phyloP scores from a whole-genome alignment of 345 rosid species.

The Eucalyptus pauciflora region DNA sequence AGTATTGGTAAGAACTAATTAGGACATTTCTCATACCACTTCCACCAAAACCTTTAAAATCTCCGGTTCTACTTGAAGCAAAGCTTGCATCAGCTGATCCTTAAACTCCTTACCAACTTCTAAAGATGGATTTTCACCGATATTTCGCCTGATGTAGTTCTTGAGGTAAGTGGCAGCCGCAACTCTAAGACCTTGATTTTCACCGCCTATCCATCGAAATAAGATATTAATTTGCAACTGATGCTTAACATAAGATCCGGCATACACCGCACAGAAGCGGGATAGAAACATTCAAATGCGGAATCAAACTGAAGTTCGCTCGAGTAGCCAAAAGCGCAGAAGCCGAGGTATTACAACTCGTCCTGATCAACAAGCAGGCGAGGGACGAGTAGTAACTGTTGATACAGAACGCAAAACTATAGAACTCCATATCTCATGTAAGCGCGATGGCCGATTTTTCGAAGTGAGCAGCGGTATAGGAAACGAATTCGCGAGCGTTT shows the following conservation, averaged over 20 bases:
- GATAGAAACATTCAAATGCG: background rate
- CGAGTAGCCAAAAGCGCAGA: background rate
- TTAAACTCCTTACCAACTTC: constrained; percentile 60
- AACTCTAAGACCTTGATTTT: constrained; percentile 44
- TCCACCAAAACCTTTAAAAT: constrained; percentile 77
- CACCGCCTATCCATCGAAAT: constrained; percentile 27
- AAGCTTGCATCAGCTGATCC: constrained; percentile 51
- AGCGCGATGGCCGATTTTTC: background rate
- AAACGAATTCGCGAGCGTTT: background rate
- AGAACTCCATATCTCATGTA: background rate
- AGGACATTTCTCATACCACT: constrained; percentile 26
- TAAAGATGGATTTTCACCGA: constrained; percentile 15
- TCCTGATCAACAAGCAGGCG: background rate
- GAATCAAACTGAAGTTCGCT: background rate
- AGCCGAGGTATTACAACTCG: background rate
- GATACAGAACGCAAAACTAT: background rate
- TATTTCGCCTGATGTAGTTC: constrained; percentile 49
- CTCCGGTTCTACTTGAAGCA: constrained; percentile 45
- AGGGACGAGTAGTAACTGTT: background rate
- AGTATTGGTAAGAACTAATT: background rate
- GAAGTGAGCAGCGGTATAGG: fast-evolving
- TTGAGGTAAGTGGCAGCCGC: constrained; percentile 77
- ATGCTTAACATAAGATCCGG: background rate
- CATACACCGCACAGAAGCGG: background rate
- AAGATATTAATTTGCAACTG: background rate